Conservation (phyloP, 495 filamentous ascomycete species). For the Filosporella fistucella region DNA sequence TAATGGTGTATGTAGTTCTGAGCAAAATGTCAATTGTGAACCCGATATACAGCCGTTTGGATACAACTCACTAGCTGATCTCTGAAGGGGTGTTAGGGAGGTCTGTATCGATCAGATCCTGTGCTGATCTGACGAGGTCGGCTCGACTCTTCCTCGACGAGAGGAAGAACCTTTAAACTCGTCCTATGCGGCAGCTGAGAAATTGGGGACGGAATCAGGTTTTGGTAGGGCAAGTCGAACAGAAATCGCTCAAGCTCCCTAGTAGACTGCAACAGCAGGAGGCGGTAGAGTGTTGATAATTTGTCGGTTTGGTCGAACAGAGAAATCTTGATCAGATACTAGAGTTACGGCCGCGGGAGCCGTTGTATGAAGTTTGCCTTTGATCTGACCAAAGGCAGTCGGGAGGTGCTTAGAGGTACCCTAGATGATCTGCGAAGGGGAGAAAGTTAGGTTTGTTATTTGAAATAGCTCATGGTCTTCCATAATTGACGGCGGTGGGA, state of each 20-base stretch:
- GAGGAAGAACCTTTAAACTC: conserved; percentile 95
- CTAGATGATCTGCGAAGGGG: conserved; percentile 5
- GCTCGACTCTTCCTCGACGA: conserved; percentile 88
- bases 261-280: conserved; percentile 47
- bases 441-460: neutral
- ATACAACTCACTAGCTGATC: conserved; percentile 3
- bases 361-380: conserved; percentile 65
- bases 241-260: conserved; percentile 39
- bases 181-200: conserved; percentile 99
- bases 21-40: neutral
- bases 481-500: no score
- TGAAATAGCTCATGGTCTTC: no score
- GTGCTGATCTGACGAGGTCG: conserved; percentile 79
- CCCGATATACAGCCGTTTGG: neutral
- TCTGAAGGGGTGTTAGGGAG: conserved; percentile 64
- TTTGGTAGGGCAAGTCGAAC: conserved; percentile 54
- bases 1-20: neutral
- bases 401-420: neutral
- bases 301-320: conserved; percentile 48
- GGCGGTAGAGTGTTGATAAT: conserved; percentile 55
- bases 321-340: conserved; percentile 74
- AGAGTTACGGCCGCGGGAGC: conserved; percentile 60
- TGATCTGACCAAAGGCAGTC: conserved; percentile 40
- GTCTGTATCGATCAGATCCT: conserved; percentile 83
- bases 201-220: conserved; percentile 49